Percentiles rank a stretch among this genome's conserved stretches.
Evolutionary conservation across 768 basidiomycete species (phyloP).

Genomic region (Suillus bovinus): DNA sequence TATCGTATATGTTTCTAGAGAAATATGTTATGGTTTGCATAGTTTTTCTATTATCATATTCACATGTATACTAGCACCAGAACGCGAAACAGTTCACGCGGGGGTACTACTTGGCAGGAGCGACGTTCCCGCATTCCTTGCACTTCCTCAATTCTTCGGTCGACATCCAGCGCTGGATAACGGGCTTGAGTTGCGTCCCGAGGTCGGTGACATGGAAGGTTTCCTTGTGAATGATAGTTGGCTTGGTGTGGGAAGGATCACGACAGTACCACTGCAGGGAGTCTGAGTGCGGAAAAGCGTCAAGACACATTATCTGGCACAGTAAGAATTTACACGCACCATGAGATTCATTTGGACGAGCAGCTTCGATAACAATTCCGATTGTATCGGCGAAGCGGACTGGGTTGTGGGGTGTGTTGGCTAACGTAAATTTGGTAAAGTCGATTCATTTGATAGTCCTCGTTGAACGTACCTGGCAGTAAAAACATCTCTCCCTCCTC

Average conservation of each 20-base stretch:
- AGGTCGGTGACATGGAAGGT: conserved; percentile 87
- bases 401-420: conserved; percentile 96
- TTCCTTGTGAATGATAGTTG: conserved; percentile 82
- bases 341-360: conserved; percentile 69
- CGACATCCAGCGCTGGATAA: conserved; percentile 83
- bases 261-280: conserved; percentile 92
- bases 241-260: conserved; percentile 54
- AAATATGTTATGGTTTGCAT: conserved; percentile 2
- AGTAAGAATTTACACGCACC: conserved; percentile 47
- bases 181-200: conserved; percentile 90
- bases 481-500: conserved; percentile 97
- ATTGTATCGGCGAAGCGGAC: conserved; percentile 89
- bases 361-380: conserved; percentile 88
- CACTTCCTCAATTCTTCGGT: conserved; percentile 69
- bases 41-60: conserved; percentile 3
- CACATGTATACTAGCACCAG: conserved; percentile 6
- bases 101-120: conserved; percentile 50
- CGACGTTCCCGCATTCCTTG: conserved; percentile 63
- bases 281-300: conserved; percentile 49
- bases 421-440: conserved; percentile 39
- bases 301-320: neutral
- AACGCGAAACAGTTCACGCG: neutral
- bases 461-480: conserved; percentile 76
- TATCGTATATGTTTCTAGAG: conserved; percentile 86
- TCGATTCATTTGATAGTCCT: neutral